Conservation (phyloP, 352 stramenopile species). For the Thraustochytrium sp. region DNA sequence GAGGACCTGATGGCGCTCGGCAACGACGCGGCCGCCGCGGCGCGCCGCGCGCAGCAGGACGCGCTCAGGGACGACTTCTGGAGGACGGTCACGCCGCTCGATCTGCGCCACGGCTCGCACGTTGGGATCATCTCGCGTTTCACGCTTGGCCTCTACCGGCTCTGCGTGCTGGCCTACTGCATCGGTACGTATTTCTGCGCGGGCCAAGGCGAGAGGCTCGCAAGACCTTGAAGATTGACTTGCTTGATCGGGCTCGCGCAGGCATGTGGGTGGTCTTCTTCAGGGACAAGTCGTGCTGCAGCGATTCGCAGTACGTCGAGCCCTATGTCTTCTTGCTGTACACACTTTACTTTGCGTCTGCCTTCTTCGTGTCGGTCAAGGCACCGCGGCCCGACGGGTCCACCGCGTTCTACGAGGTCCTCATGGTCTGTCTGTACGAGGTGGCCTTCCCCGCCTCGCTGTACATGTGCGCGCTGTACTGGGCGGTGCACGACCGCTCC, state of each 20-base stretch:
- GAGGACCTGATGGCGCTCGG: no score
- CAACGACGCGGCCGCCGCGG: background rate
- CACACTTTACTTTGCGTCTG: constrained; percentile 6
- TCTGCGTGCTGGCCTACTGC: background rate
- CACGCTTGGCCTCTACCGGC: background rate
- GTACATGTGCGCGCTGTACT: background rate
- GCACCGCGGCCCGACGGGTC: background rate
- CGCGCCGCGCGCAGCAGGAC: background rate
- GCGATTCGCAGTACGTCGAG: constrained; percentile 10
- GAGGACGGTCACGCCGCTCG: background rate
- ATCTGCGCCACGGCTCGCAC: constrained; percentile 19
- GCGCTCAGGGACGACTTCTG: background rate
- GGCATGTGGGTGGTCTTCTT: constrained; percentile 26
- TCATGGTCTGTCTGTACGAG: constrained; percentile 11
- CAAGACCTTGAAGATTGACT: background rate
- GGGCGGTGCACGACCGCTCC: background rate
- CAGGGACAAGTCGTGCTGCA: background rate
- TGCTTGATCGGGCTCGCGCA: no score
- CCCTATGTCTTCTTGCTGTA: background rate
- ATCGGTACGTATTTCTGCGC: background rate
- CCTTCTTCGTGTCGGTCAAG: background rate
- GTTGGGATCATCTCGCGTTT: constrained; percentile 2
- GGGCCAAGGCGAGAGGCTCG: background rate
- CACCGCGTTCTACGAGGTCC: background rate
- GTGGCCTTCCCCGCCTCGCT: background rate